Percentiles rank a stretch among this genome's conserved stretches.
Evolutionary conservation across 176 grass and related monocot genomes (phyloP).

Genomic region (Avena sativa): DNA sequence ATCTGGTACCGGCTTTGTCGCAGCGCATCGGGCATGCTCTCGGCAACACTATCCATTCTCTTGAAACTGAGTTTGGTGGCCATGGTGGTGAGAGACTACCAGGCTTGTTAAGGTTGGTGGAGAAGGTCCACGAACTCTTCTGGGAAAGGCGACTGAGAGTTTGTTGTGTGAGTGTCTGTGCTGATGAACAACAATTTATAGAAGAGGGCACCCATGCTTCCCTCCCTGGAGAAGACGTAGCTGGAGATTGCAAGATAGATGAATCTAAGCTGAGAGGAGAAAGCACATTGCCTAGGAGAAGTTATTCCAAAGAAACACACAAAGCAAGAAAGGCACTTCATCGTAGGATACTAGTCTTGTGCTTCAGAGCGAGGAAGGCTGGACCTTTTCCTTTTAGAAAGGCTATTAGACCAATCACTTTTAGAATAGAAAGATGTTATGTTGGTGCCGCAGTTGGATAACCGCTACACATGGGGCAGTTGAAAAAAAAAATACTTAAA

Average conservation of each 20-base stretch:
- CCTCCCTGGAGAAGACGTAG: slow-evolving; percentile 33
- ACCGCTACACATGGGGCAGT: background rate
- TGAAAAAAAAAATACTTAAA: background rate
- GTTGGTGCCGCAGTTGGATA: background rate
- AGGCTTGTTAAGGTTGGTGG: background rate
- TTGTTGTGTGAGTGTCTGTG: slow-evolving; percentile 46
- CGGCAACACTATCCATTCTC: slow-evolving; percentile 82
- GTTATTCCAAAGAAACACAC: slow-evolving; percentile 69
- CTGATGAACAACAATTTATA: slow-evolving; percentile 62
- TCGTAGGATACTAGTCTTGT: background rate
- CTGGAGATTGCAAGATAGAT: slow-evolving; percentile 43
- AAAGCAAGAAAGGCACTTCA: slow-evolving; percentile 61
- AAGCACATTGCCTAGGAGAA: slow-evolving; percentile 65
- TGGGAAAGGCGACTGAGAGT: background rate
- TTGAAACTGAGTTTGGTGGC: slow-evolving; percentile 70
- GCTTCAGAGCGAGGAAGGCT: background rate
- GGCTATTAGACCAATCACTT: background rate
- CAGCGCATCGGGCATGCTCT: slow-evolving; percentile 84
- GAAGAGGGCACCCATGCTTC: slow-evolving; percentile 42
- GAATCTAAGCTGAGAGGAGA: slow-evolving; percentile 42
- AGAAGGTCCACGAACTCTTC: background rate
- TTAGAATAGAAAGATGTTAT: slow-evolving; percentile 5
- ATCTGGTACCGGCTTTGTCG: slow-evolving; percentile 92
- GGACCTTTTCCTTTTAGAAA: background rate
- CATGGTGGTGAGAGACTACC: slow-evolving; percentile 51